Base-by-base conservation (phyloP, 2,329 filamentous ascomycete genomes). In the Aureobasidium lini region DNA sequence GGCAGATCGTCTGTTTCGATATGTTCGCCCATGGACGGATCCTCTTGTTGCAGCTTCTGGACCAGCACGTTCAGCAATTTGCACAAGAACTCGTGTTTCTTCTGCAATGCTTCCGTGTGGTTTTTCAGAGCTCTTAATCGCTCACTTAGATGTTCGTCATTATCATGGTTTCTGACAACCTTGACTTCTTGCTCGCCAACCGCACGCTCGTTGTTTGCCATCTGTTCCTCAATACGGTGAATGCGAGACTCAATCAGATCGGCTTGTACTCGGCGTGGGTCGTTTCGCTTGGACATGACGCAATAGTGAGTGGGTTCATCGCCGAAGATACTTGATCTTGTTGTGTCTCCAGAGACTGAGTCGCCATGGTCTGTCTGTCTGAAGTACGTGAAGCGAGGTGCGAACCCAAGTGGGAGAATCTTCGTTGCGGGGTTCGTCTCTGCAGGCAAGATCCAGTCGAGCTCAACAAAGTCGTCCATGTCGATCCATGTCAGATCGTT, bases 381-480 rank as follows among this genome's bases (percentile, higher is more conserved):
- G 77, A 96, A 96, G 72, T 99, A 99, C 0, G 94, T 97, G 68
- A 99, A 89, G 1, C 94, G 84, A n/a, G 94, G 95, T 18, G 93
- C 90, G 67, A 87, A 97, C 0, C 89, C 92, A 8, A 99, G 81
- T 0, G 95, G 95, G 57, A 99, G 75, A 47, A 99, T 99, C 72
- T 94, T 92, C 0, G 93, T 97, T 65, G 95, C 88, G 0, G 93
- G 92, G 65, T 96, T 95, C 34, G 88, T 84, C 69, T 95, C 90
- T 13, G 90, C 88, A 0, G 93, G 93, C 28, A 96, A 75, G 57
- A 96, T 92, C 93, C 93, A 97, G 70, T 96, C 95, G 23, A 99
- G 77, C 72, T 99, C 94, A 32, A 99, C 92, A 73, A 99, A 99
- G 71, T 99, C 94, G 70, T 99, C 94, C 91, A 99, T 97, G 69